Base-by-base conservation (phyloP, 1,139 yeast genomes). In the Zygoascus meyerae region DNA sequence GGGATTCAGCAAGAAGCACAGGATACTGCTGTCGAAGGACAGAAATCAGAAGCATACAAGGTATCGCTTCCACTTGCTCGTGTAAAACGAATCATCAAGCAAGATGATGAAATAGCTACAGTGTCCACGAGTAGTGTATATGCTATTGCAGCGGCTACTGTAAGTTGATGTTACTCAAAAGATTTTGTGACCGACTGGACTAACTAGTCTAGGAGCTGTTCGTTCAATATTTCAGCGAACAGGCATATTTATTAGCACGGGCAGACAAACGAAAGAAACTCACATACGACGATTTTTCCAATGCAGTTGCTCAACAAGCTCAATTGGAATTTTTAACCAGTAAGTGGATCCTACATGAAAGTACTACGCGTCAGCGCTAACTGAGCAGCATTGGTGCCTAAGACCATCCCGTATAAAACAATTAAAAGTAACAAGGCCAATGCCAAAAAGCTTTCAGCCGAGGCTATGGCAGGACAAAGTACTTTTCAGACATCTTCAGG, bases 131-230 rank as follows among this genome's bases (percentile, higher is more conserved):
- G 83, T 34, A 95, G 95, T 0, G 86, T 85, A 11, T 85, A 83
- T 58, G 82, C 95, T 11, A 75, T 92, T 2, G 94, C 95, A 0
- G 77, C 86, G 41, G 95, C 97, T 5, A 83, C 96, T 0, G 65
- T 59, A 47, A 17, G 62, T 50, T 3, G 17, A 16, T 11, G 5
- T 4, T 16, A 32, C 31, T 28, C 3, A 10, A n/a, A 17, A 28
- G 11, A 28, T 28, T 28, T 28, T 12, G 7, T 32, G 34, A 18
- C 16, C 15, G 14, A 9, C 32, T 10, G 15, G 14, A 14, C 29
- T 26, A 37, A 34, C 38, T 34, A 8, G 11, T 34, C 8, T 11
- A 58, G 61, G 96, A 90, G 59, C 68, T 86, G 44, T 90, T 90
- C 63, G 76, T 89, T 12, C 86, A 84, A 64, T 79, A 84, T 57